A percentile compares a stretch with the other conserved stretches of the same genome.
Conservation (phyloP, 345 rosid genomes). For the Salix exigua region DNA sequence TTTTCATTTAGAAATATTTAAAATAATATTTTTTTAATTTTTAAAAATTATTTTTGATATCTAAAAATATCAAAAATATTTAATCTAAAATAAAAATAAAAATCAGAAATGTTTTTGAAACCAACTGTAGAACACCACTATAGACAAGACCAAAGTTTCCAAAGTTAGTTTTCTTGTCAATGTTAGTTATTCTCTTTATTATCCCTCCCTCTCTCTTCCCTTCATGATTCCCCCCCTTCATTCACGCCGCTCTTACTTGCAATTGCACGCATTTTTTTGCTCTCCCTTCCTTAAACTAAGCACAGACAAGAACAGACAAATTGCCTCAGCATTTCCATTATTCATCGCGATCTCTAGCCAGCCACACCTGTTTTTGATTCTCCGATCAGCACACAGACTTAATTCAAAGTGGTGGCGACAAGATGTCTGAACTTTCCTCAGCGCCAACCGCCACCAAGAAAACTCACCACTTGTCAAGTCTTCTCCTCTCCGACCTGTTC, state of each 20-base stretch:
- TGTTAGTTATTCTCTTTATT: conserved; percentile 19
- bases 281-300: conserved; percentile 16
- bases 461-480: conserved; percentile 32
- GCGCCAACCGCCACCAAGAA: conserved; percentile 33
- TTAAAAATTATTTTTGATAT: no score
- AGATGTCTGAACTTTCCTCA: conserved; percentile 51
- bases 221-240: conserved; percentile 31
- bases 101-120: no score
- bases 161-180: conserved; percentile 35
- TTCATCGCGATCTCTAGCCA: conserved; percentile 9
- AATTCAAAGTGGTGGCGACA: background rate
- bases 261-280: conserved; percentile 15
- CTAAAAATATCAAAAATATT: no score
- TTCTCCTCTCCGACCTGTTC: conserved; percentile 44
- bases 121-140: no score
- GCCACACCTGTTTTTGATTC: background rate
- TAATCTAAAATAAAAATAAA: no score
- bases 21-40: no score
- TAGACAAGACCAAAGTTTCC: conserved; percentile 33
- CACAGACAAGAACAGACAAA: conserved; percentile 12
- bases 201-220: conserved; percentile 7
- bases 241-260: conserved; percentile 54
- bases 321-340: conserved; percentile 9
- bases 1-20: no score
- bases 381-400: background rate